phyloP scores from a whole-genome alignment of 306 rosid species.

The Vigna mungo region DNA sequence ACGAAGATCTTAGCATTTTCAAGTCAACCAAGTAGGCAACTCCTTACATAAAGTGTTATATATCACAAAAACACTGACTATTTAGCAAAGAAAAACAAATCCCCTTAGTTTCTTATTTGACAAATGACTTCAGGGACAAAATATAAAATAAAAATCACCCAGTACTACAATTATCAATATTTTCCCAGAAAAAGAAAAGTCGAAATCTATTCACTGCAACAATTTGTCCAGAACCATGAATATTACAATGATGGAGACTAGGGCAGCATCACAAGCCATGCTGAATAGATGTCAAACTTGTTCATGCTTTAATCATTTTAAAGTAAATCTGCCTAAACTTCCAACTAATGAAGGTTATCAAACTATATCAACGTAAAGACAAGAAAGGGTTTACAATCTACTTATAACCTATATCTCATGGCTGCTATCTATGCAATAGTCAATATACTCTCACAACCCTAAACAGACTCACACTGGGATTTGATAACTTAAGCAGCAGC shows the following conservation, averaged over 20 bases:
- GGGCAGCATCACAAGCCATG: conserved; percentile 15
- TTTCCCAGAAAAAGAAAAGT: not conserved
- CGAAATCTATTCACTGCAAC: not conserved
- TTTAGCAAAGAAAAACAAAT: not conserved
- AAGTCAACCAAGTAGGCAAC: not conserved
- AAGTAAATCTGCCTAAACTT: not conserved
- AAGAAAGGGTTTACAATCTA: not conserved
- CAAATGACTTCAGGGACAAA: not conserved
- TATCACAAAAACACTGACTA: conserved; percentile 10
- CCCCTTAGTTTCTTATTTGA: conserved; percentile 5
- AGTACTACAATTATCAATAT: conserved; percentile 15
- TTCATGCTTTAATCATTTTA: conserved; percentile 12
- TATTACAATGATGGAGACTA: conserved; percentile 9
- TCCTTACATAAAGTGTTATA: not conserved
- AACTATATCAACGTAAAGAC: conserved; percentile 10
- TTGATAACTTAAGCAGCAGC: conserved; percentile 15
- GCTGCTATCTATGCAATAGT: conserved; percentile 6
- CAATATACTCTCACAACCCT: conserved; percentile 19
- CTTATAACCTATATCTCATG: not conserved
- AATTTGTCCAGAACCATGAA: conserved; percentile 26
- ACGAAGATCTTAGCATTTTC: not conserved
- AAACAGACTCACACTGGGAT: not conserved
- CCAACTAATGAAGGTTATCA: conserved; percentile 16
- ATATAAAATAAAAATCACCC: not conserved
- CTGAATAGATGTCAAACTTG: conserved; percentile 11